These are phyloP conservation scores for Lagerstroemia fauriei DNA, from an alignment of 441 rosid genomes.

Conservation along the genomic window DNA sequence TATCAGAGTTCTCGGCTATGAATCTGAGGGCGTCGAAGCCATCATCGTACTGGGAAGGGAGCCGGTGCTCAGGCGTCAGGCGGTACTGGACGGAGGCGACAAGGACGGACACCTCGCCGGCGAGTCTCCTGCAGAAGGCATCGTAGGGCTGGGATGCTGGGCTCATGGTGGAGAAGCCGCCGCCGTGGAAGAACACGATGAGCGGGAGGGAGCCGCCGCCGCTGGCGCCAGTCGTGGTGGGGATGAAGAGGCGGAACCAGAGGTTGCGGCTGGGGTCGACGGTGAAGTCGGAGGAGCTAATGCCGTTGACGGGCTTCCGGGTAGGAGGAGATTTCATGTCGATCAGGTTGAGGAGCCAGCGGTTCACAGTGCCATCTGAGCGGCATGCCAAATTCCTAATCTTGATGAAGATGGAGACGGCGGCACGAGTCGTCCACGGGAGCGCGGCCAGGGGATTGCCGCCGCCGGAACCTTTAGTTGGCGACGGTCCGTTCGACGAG, in stretches of 20 bases:
- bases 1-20: conserved; percentile 19
- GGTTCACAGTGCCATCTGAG: conserved; percentile 30
- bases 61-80: conserved; percentile 35
- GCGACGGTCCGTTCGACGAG: neutral
- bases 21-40: conserved; percentile 32
- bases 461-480: neutral
- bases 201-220: conserved; percentile 13
- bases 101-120: conserved; percentile 18
- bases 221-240: neutral
- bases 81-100: conserved; percentile 38
- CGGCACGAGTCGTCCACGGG: neutral
- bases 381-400: neutral
- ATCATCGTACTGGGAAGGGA: conserved; percentile 36
- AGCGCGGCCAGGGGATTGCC: neutral
- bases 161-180: conserved; percentile 31
- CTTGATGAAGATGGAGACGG: neutral
- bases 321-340: conserved; percentile 22
- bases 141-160: conserved; percentile 29
- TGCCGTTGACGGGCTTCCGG: conserved; percentile 18
- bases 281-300: conserved; percentile 19
- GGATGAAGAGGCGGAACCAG: conserved; percentile 24
- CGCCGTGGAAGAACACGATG: conserved; percentile 39
- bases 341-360: conserved; percentile 22
- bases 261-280: conserved; percentile 29
- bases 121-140: conserved; percentile 27